Conservation (phyloP, 805 yeast genomes). For the Kuraishia molischiana region DNA sequence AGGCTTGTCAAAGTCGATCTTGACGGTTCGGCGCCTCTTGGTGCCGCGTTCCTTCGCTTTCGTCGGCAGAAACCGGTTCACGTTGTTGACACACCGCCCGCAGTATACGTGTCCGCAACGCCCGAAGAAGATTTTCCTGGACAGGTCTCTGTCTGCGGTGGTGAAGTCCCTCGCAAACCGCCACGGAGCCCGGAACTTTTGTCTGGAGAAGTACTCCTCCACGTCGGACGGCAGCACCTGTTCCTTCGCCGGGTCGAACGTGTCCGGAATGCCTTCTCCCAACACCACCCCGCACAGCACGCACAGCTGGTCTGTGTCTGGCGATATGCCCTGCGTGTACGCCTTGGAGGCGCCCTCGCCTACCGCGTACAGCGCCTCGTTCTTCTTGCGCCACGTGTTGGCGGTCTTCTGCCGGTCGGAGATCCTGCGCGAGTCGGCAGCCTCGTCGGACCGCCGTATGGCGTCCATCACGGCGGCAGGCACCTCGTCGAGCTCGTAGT, state of each 20-base stretch:
- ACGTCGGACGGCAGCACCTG: conserved; percentile 13
- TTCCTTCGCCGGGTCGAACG: conserved; percentile 22
- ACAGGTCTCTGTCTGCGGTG: conserved; percentile 45
- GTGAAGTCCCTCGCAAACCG: conserved; percentile 42
- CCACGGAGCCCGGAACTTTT: conserved; percentile 53
- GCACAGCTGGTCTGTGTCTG: conserved; percentile 38
- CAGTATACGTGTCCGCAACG: conserved; percentile 82
- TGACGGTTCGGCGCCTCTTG: conserved; percentile 12
- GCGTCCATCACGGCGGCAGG: conserved; percentile 19
- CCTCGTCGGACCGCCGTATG: conserved; percentile 17
- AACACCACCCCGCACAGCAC: conserved; percentile 60
- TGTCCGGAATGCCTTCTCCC: conserved; percentile 65
- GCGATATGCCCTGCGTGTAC: conserved; percentile 18
- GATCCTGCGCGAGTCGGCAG: conserved; percentile 15
- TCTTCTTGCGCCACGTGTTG: conserved; percentile 9
- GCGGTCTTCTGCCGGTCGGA: conserved; percentile 11
- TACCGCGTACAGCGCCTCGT: conserved; percentile 9
- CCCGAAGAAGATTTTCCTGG: conserved; percentile 56
- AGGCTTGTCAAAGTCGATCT: conserved; percentile 5
- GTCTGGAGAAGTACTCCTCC: conserved; percentile 16
- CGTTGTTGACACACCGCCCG: conserved; percentile 71
- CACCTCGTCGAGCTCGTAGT: conserved; percentile 11
- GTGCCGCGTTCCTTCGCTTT: conserved; percentile 9
- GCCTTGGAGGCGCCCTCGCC: conserved; percentile 4
- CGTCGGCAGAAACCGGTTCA: conserved; percentile 26